Evolutionary conservation across 2,329 filamentous ascomycete species (phyloP).

Genomic region (Colletotrichum simmondsii): DNA sequence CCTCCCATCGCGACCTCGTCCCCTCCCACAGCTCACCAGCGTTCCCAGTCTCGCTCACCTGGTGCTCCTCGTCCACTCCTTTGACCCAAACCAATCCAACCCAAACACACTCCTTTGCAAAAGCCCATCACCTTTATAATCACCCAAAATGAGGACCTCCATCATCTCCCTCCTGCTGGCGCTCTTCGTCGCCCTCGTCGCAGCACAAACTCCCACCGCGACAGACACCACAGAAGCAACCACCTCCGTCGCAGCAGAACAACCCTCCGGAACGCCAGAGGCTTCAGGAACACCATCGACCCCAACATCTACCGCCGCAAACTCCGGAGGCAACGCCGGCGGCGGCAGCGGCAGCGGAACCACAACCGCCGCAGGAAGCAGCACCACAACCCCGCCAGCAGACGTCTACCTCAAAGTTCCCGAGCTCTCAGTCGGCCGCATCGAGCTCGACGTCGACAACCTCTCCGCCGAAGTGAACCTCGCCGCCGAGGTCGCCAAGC

Average conservation of each 20-base stretch:
- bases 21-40: constrained; percentile 17
- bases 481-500: constrained; percentile 67
- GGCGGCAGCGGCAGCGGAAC: constrained; percentile 35
- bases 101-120: constrained; percentile 20
- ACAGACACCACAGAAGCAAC: constrained; percentile 33
- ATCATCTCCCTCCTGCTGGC: constrained; percentile 43
- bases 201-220: constrained; percentile 46
- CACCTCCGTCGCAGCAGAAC: constrained; percentile 8
- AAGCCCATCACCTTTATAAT: constrained; percentile 19
- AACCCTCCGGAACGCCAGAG: constrained; percentile 34
- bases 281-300: constrained; percentile 30
- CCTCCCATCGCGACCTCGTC: not conserved
- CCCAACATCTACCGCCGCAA: constrained; percentile 33
- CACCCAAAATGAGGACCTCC: constrained; percentile 19
- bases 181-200: constrained; percentile 42
- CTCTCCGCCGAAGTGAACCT: constrained; percentile 69
- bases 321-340: constrained; percentile 36
- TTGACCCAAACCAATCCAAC: not conserved
- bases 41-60: not conserved
- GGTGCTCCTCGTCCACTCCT: constrained; percentile 19
- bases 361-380: constrained; percentile 39
- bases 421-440: constrained; percentile 66
- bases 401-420: constrained; percentile 70
- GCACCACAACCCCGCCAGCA: constrained; percentile 49
- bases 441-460: constrained; percentile 70